These are phyloP conservation scores for Pichiaceae sp. DNA, from an alignment of 1,139 yeast species.

Conservation along the genomic window DNA sequence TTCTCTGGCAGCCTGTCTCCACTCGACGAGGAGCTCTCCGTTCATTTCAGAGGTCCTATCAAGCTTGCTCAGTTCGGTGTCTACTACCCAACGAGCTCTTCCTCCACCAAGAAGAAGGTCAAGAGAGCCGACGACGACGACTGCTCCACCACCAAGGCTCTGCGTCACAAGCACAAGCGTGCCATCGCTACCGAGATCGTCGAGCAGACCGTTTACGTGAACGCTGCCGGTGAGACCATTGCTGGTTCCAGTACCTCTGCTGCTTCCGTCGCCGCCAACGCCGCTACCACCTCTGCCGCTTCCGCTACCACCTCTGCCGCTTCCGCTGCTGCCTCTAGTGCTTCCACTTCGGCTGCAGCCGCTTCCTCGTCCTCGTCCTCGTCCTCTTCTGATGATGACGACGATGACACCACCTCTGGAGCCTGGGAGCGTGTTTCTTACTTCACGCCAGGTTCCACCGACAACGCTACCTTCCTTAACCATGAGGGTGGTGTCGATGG, in stretches of 20 bases:
- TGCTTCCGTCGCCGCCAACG: slow-evolving; percentile 13
- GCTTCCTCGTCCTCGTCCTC: slow-evolving; percentile 6
- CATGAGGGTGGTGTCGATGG: slow-evolving; percentile 71
- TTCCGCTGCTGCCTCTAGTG: slow-evolving; percentile 6
- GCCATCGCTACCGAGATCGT: slow-evolving; percentile 52
- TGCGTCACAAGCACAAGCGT: slow-evolving; percentile 28
- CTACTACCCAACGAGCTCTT: slow-evolving; percentile 39
- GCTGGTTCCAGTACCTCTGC: slow-evolving; percentile 14
- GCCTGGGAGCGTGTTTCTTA: slow-evolving; percentile 74
- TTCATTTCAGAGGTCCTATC: slow-evolving; percentile 93
- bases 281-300: slow-evolving; percentile 22
- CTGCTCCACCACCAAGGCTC: slow-evolving; percentile 25
- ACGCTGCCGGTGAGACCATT: slow-evolving; percentile 10
- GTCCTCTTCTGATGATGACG: slow-evolving; percentile 15
- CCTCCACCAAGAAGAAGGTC: slow-evolving; percentile 29
- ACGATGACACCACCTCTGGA: slow-evolving; percentile 31
- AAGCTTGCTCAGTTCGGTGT: slow-evolving; percentile 72
- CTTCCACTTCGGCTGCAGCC: not conserved
- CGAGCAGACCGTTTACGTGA: slow-evolving; percentile 62
- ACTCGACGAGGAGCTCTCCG: slow-evolving; percentile 78
- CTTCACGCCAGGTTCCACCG: slow-evolving; percentile 57
- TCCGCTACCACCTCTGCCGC: slow-evolving; percentile 22
- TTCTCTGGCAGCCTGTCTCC: slow-evolving; percentile 80
- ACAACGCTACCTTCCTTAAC: slow-evolving; percentile 77
- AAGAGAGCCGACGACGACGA: slow-evolving; percentile 32